Conservation (phyloP, 805 yeast genomes). For the Saccharomyces kudriavzevii region DNA sequence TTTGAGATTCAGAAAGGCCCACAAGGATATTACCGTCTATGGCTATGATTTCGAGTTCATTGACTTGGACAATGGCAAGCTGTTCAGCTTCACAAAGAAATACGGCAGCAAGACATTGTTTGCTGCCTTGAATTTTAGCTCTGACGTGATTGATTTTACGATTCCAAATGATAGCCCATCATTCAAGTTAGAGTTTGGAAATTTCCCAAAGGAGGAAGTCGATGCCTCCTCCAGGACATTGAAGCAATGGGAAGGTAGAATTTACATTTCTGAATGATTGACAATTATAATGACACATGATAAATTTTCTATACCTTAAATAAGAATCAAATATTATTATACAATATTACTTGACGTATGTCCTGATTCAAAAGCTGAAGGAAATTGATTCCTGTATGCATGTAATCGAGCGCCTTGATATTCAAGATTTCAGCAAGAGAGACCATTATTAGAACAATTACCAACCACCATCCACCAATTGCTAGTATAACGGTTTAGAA, state of each 20-base stretch:
- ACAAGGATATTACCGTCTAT: conserved; percentile 38
- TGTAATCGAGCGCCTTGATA: too few relatives aligned
- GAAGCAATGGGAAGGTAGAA: conserved; percentile 40
- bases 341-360: too few relatives aligned
- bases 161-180: conserved; percentile 22
- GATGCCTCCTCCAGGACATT: conserved; percentile 22
- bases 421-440: too few relatives aligned
- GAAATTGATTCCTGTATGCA: too few relatives aligned
- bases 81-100: conserved; percentile 38
- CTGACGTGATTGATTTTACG: conserved; percentile 28
- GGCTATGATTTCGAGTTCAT: conserved; percentile 38
- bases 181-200: conserved; percentile 23
- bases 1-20: conserved; percentile 36
- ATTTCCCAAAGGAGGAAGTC: conserved; percentile 27
- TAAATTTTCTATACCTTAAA: neutral
- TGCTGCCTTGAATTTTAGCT: conserved; percentile 38
- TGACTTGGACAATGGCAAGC: conserved; percentile 36
- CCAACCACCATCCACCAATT: too few relatives aligned
- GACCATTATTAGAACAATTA: too few relatives aligned
- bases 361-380: too few relatives aligned
- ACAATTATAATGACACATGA: neutral
- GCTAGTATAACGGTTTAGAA: too few relatives aligned
- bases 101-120: conserved; percentile 29
- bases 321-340: neutral
- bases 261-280: conserved; percentile 21